These are phyloP conservation scores for Ascochyta fabae DNA, from an alignment of 2,329 filamentous ascomycete genomes.

Conservation along the genomic window DNA sequence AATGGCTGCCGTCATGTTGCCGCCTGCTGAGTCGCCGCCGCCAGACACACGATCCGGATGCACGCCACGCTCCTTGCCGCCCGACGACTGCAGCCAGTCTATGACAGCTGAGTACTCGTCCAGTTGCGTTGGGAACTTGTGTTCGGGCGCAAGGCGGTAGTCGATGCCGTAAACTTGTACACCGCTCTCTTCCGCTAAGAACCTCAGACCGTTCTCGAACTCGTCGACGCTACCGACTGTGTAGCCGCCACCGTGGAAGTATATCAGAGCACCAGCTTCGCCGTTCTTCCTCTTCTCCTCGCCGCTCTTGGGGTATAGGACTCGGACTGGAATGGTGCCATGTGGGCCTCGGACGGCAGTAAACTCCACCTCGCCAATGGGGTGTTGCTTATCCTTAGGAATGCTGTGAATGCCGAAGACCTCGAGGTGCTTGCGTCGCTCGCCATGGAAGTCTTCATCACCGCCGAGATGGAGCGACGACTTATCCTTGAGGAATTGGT, in stretches of 20 bases:
- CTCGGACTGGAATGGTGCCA: constrained; percentile 44
- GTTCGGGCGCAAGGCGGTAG: constrained; percentile 47
- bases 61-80: constrained; percentile 27
- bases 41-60: constrained; percentile 34
- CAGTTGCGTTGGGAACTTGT: constrained; percentile 40
- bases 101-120: constrained; percentile 46
- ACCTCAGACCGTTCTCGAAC: constrained; percentile 47
- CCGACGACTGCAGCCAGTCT: constrained; percentile 29
- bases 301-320: constrained; percentile 38
- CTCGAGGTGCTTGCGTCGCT: constrained; percentile 30
- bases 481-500: constrained; percentile 23
- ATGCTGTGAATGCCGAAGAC: constrained; percentile 45
- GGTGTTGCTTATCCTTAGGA: constrained; percentile 25
- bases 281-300: constrained; percentile 13
- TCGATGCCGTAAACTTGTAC: constrained; percentile 41
- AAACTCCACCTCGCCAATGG: constrained; percentile 43
- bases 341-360: constrained; percentile 42
- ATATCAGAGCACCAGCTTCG: constrained; percentile 40
- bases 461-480: constrained; percentile 34
- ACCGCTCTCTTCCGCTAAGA: constrained; percentile 1
- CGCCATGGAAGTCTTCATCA: constrained; percentile 30
- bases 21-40: constrained; percentile 46
- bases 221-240: constrained; percentile 50
- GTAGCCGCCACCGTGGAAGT: constrained; percentile 51
- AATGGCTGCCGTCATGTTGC: constrained; percentile 47